These are phyloP conservation scores for Microsporum canis DNA, from an alignment of 2,329 filamentous ascomycete species.

Conservation along the genomic window DNA sequence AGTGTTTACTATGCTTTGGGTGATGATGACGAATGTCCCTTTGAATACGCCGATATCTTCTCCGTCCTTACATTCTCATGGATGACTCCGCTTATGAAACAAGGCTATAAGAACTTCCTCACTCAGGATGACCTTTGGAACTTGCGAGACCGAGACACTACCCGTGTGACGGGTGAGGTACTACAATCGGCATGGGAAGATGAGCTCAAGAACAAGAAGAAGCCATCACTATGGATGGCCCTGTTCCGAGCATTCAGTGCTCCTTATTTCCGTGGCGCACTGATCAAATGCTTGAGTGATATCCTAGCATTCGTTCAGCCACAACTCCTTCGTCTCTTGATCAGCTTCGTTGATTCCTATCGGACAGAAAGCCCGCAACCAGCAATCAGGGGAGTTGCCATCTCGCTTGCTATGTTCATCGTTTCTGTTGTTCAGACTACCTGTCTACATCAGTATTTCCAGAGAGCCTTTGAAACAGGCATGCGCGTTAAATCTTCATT, in stretches of 20 bases:
- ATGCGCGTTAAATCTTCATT: slow-evolving; percentile 93
- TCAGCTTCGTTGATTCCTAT: slow-evolving; percentile 75
- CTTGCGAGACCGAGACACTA: slow-evolving; percentile 67
- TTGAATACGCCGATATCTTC: slow-evolving; percentile 89
- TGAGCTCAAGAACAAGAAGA: slow-evolving; percentile 54
- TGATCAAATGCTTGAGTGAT: slow-evolving; percentile 88
- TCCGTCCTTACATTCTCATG: slow-evolving; percentile 88
- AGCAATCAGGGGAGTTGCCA: slow-evolving; percentile 69
- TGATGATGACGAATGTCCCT: slow-evolving; percentile 54
- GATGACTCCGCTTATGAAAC: slow-evolving; percentile 98
- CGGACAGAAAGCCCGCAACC: slow-evolving; percentile 54
- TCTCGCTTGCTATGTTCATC: slow-evolving; percentile 84
- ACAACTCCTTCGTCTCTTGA: slow-evolving; percentile 73
- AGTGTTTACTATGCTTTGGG: slow-evolving; percentile 58
- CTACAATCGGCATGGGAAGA: slow-evolving; percentile 67
- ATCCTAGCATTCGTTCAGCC: slow-evolving; percentile 78
- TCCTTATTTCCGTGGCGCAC: slow-evolving; percentile 66
- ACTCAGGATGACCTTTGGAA: slow-evolving; percentile 96
- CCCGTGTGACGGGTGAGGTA: slow-evolving; percentile 55
- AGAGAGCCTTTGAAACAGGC: slow-evolving; percentile 83
- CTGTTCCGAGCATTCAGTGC: slow-evolving; percentile 73
- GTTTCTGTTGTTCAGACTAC: slow-evolving; percentile 78
- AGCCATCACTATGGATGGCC: slow-evolving; percentile 78
- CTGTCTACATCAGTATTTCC: slow-evolving; percentile 95
- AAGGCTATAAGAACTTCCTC: slow-evolving; percentile 80